Percentiles rank a stretch among this genome's conserved stretches.
Conservation (phyloP, 495 filamentous ascomycete genomes). For the Aspergillus hancockii region DNA sequence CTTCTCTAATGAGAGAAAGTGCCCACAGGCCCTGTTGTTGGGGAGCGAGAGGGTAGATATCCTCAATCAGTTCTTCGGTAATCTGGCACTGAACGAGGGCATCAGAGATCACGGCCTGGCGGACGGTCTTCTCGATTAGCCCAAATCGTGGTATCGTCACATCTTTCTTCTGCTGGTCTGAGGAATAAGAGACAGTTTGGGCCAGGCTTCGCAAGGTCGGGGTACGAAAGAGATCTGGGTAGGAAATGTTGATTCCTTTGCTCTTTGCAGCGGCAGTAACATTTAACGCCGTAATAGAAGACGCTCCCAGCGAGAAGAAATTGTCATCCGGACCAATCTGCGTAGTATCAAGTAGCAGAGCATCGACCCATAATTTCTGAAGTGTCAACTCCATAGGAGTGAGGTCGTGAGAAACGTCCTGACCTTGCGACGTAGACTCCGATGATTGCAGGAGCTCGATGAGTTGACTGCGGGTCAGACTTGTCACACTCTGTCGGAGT, state of each 20-base stretch:
- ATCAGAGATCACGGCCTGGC: background rate
- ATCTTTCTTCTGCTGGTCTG: background rate
- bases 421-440: too few species aligned
- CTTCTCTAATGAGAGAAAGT: background rate
- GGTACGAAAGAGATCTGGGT: slow-evolving; percentile 45
- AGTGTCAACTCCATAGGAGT: background rate
- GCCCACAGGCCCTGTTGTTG: background rate
- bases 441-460: too few species aligned
- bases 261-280: slow-evolving; percentile 37
- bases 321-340: background rate
- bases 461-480: too few species aligned
- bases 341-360: background rate
- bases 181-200: slow-evolving; percentile 12
- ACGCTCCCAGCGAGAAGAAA: slow-evolving; percentile 52
- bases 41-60: background rate
- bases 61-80: background rate
- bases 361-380: background rate
- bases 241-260: slow-evolving; percentile 35
- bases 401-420: too few species aligned
- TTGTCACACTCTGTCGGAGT: too few species aligned
- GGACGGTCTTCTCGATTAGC: background rate
- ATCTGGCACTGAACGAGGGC: background rate
- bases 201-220: slow-evolving; percentile 49
- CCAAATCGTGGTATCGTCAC: background rate
- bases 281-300: slow-evolving; percentile 62